Conservation (phyloP, 148 eudicot species). For the Camellia granthamiana region DNA sequence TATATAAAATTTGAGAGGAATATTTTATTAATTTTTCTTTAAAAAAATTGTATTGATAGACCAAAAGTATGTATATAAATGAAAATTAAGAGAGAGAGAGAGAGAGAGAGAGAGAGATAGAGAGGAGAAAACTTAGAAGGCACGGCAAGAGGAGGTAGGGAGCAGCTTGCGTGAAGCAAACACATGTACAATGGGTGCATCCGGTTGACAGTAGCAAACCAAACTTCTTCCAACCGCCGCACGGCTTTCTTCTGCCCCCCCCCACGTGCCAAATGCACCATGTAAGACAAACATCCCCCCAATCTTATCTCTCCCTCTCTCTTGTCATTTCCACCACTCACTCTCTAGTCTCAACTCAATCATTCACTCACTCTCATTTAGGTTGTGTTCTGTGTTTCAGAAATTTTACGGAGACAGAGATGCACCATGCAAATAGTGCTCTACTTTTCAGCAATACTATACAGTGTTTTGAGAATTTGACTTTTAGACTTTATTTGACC, state of each 20-base stretch:
- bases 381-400: no score
- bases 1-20: no score
- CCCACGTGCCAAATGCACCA: not conserved
- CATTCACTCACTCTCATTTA: not conserved
- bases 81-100: not conserved
- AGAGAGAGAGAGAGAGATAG: not conserved
- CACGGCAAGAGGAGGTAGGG: constrained; percentile 39
- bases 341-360: not conserved
- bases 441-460: no score
- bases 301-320: not conserved
- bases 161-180: constrained; percentile 15
- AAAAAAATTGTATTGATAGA: no score
- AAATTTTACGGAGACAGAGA: no score
- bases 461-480: no score
- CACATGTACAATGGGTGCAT: not conserved
- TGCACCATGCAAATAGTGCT: no score
- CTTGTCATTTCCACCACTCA: not conserved
- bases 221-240: not conserved
- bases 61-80: no score
- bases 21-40: no score
- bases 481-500: no score
- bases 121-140: constrained; percentile 49
- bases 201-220: not conserved
- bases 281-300: not conserved
- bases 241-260: not conserved